phyloP scores from a whole-genome alignment of 73 alveolate species.

The Tetrahymena elliotti region DNA sequence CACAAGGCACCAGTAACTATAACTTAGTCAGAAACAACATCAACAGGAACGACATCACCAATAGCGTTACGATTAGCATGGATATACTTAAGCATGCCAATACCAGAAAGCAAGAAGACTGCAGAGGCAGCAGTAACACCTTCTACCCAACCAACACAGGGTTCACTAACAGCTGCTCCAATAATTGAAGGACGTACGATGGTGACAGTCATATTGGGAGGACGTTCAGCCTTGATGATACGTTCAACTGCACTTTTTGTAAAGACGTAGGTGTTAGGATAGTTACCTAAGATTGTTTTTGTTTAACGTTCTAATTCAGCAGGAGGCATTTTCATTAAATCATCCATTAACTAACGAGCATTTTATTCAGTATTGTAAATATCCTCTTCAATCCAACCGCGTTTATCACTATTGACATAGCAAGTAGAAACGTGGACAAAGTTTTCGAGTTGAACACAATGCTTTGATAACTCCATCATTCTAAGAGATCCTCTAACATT shows the following conservation, averaged over 20 bases:
- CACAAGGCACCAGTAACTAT: constrained; percentile 50
- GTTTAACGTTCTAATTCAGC: constrained; percentile 51
- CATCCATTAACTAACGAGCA: constrained; percentile 30
- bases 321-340: constrained; percentile 45
- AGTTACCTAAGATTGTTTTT: constrained; percentile 57
- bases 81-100: constrained; percentile 67
- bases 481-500: constrained; percentile 66
- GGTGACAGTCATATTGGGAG: constrained; percentile 50
- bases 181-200: constrained; percentile 79
- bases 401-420: constrained; percentile 59
- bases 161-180: constrained; percentile 71
- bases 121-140: constrained; percentile 79
- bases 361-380: constrained; percentile 53
- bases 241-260: constrained; percentile 79
- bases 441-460: constrained; percentile 39
- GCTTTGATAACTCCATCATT: constrained; percentile 52
- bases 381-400: constrained; percentile 77
- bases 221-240: constrained; percentile 43
- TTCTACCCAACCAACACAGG: constrained; percentile 93
- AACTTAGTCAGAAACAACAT: constrained; percentile 61
- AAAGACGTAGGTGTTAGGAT: constrained; percentile 83
- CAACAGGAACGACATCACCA: constrained; percentile 86
- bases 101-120: constrained; percentile 56
- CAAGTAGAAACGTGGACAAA: constrained; percentile 65
- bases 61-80: constrained; percentile 53